A percentile compares a stretch with the other conserved stretches of the same genome.
phyloP scores from a whole-genome alignment of 768 basidiomycete species.

The Russula lepida region DNA sequence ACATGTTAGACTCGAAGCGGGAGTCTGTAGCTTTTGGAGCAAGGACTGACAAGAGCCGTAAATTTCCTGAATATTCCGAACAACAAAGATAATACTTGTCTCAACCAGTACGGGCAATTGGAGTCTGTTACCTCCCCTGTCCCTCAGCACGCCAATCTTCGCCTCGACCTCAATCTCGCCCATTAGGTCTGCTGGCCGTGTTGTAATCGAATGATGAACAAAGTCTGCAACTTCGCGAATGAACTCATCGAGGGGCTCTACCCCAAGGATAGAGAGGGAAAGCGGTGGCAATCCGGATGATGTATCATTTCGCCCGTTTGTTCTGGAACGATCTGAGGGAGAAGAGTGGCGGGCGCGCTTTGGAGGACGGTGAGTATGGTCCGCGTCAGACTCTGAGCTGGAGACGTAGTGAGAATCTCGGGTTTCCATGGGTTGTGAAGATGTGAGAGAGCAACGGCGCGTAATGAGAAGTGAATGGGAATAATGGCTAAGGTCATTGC shows the following conservation, averaged over 20 bases:
- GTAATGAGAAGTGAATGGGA: not conserved
- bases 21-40: conserved; percentile 49
- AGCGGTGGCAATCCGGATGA: conserved; percentile 46
- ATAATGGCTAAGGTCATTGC: not conserved
- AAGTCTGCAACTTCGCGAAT: conserved; percentile 89
- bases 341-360: conserved; percentile 35
- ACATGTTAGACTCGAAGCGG: conserved; percentile 92
- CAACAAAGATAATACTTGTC: conserved; percentile 45
- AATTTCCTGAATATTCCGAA: conserved; percentile 2
- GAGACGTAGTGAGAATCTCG: conserved; percentile 22
- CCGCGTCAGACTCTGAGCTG: conserved; percentile 26
- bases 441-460: not conserved
- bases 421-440: conserved; percentile 21
- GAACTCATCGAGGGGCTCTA: conserved; percentile 90
- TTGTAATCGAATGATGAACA: conserved; percentile 61
- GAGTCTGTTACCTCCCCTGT: conserved; percentile 50
- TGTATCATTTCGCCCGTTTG: conserved; percentile 23
- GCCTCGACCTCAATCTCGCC: conserved; percentile 82
- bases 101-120: conserved; percentile 70
- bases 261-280: conserved; percentile 74
- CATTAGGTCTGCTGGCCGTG: conserved; percentile 39
- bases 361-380: conserved; percentile 24
- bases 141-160: conserved; percentile 72
- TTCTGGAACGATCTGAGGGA: conserved; percentile 27
- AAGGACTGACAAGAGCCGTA: conserved; percentile 46